Evolutionary conservation across 1,284 basidiomycete genomes (phyloP).

Genomic region (Leccinum pseudoinsigne): DNA sequence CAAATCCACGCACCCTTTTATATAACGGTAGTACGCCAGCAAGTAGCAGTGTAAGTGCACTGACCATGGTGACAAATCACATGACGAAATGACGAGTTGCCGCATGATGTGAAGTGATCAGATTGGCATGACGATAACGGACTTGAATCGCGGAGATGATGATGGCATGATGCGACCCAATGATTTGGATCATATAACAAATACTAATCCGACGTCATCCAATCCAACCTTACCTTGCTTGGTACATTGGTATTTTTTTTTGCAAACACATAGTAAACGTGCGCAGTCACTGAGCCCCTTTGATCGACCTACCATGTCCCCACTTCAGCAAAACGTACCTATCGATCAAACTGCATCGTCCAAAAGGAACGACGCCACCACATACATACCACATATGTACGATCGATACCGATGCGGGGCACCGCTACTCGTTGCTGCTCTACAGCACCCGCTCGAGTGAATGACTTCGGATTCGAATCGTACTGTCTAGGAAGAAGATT

Average conservation of each 20-base stretch:
- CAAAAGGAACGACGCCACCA: not conserved
- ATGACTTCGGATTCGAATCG: not conserved
- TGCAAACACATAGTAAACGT: not conserved
- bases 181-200: not conserved
- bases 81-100: not conserved
- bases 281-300: not conserved
- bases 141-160: not conserved
- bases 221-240: not conserved
- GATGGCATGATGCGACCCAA: not conserved
- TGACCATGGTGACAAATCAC: not conserved
- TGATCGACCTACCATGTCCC: not conserved
- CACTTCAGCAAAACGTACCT: not conserved
- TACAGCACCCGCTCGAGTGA: not conserved
- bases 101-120: not conserved
- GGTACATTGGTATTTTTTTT: not conserved
- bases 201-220: not conserved
- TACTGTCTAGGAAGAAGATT: not conserved
- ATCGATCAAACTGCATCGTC: not conserved
- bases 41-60: not conserved
- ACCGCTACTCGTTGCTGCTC: not conserved
- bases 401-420: not conserved
- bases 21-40: not conserved
- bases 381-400: not conserved
- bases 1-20: not conserved
- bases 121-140: not conserved